These are phyloP conservation scores for Lactarius psammicola DNA, from an alignment of 768 basidiomycete species.

Conservation along the genomic window DNA sequence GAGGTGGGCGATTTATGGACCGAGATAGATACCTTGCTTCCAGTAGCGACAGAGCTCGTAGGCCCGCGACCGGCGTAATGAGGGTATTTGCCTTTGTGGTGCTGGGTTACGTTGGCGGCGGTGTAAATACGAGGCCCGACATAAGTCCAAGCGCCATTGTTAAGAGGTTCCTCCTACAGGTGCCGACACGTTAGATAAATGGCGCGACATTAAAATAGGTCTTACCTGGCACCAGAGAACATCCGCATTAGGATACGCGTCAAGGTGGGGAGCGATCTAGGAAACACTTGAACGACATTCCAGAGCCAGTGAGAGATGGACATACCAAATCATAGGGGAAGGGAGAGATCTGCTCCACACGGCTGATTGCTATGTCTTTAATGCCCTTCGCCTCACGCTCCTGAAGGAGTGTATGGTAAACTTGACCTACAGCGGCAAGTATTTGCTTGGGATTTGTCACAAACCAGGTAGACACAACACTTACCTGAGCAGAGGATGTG, in stretches of 20 bases:
- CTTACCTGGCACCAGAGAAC: conserved; percentile 87
- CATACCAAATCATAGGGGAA: conserved; percentile 94
- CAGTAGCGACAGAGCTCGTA: conserved; percentile 88
- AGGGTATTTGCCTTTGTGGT: conserved; percentile 91
- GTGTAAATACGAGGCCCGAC: conserved; percentile 92
- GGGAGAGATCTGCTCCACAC: conserved; percentile 93
- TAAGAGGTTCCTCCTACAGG: conserved; percentile 84
- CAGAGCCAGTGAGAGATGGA: conserved; percentile 19
- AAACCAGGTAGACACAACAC: conserved; percentile 14
- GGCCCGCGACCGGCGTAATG: conserved; percentile 91
- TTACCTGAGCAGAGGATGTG: conserved; percentile 87
- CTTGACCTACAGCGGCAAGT: conserved; percentile 61
- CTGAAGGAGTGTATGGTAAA: conserved; percentile 85
- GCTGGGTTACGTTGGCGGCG: conserved; percentile 83
- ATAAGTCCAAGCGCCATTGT: conserved; percentile 98
- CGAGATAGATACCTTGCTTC: conserved; percentile 72
- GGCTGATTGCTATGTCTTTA: conserved; percentile 90
- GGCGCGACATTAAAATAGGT: not conserved
- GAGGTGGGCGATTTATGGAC: conserved; percentile 2
- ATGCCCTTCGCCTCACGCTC: conserved; percentile 90
- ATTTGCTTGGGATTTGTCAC: not conserved
- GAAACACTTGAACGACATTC: conserved; percentile 19
- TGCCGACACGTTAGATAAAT: conserved; percentile 6
- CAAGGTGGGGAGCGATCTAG: conserved; percentile 88
- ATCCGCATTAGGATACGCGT: conserved; percentile 94